phyloP scores from a whole-genome alignment of 2,329 filamentous ascomycete species.

The Monosporascus sp. region DNA sequence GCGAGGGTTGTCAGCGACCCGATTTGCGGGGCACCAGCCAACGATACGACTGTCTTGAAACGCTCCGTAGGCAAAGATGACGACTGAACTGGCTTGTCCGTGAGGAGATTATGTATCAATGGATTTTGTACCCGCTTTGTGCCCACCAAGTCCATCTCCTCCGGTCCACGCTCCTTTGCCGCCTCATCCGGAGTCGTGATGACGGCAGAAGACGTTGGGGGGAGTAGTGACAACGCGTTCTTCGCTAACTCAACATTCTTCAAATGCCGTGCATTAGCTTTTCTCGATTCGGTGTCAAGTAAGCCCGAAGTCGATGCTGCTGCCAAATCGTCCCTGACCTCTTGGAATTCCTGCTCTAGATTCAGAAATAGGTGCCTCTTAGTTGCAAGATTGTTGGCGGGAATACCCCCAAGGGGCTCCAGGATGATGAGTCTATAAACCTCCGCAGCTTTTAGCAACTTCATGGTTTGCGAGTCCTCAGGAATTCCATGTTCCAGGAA shows the following conservation, averaged over 20 bases:
- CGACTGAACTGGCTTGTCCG: conserved; percentile 88
- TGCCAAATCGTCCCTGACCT: conserved; percentile 59
- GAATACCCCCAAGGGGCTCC: conserved; percentile 81
- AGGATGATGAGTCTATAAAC: conserved; percentile 85
- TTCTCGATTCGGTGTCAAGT: conserved; percentile 22
- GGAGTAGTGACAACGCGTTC: conserved; percentile 67
- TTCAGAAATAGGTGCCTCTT: conserved; percentile 84
- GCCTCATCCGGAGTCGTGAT: conserved; percentile 85
- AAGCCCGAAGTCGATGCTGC: conserved; percentile 10
- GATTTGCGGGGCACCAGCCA: conserved; percentile 26
- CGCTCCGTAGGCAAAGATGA: conserved; percentile 78
- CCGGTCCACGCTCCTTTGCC: conserved; percentile 46
- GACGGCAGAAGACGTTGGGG: conserved; percentile 77
- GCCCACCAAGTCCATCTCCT: conserved; percentile 47
- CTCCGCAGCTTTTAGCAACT: conserved; percentile 32
- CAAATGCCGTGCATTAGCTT: conserved; percentile 35
- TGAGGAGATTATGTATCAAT: conserved; percentile 90
- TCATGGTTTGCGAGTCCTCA: conserved; percentile 30
- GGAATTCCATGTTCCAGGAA: conserved; percentile 31
- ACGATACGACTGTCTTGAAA: conserved; percentile 38
- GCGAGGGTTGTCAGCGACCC: conserved; percentile 68
- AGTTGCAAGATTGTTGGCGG: conserved; percentile 55
- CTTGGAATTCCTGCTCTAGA: conserved; percentile 79
- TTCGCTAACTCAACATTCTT: conserved; percentile 71
- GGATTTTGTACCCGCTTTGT: conserved; percentile 64